Base-by-base conservation (phyloP, 371 early-diverging fungal species). In the Actinomucor elegans region DNA sequence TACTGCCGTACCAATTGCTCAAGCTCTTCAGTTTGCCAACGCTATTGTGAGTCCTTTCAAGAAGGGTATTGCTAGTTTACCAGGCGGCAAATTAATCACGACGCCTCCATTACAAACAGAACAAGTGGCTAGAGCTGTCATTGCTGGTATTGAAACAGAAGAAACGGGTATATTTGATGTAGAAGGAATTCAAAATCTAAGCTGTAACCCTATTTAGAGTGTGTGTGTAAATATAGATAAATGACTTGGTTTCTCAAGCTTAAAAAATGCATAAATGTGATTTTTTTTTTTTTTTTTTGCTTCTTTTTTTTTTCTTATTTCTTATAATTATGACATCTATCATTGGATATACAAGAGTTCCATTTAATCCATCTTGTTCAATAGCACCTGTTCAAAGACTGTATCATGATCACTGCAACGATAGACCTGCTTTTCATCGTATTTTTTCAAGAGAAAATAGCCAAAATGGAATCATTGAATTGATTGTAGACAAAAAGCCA, bases 71-170 rank as follows among this genome's bases (percentile, higher is more conserved):
- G 77, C 80, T 15, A 71, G 75, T 38, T 71, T 87, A 15, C 86
- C 85, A 0, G 59, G 82, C 31, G 86, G 83, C 15, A 78, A 80
- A 45, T 66, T 74, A 2, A 35, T 79, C 12, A 84, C 88, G 0
- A 85, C 81, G 2, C 81, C 81, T 1, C 82, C 86, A 2, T 54
- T 85, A 42, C 67, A 75, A 32, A 78, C 83, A 29, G 86, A 87
- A 29, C 70, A 75, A 6, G 80, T 89, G 5, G 89, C 89, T 15
- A 60, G 66, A 14, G 88, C 88, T 3, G 71, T 81, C 2, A 66
- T 85, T 38, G 72, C 78, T 24, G 71, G 69, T 4, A 73, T 80
- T 20, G 81, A 75, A 36, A 56, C 60, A 24, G 52, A 59, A 20
- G 64, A 67, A 17, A 43, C 69, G 15, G 80, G 80, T 1, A 80